Evolutionary conservation across 2,329 filamentous ascomycete species (phyloP), one percentile per base, ranked within the genome.

Genomic region (Colletotrichum graminicola): DNA sequence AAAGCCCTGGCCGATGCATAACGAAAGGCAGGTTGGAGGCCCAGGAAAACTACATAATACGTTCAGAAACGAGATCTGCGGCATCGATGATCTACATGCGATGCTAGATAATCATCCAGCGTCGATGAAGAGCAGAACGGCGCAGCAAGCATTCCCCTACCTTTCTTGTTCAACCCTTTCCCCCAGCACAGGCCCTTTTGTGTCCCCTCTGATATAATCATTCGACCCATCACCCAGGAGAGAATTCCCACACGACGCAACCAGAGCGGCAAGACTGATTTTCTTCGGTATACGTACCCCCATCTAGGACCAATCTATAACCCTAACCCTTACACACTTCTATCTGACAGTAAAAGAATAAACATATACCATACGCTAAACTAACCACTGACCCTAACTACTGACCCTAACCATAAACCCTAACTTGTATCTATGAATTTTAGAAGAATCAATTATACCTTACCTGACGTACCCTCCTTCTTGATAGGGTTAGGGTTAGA

Each of bases 191-290:
- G 23, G 12, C 5, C 23, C 12, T 7, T 51, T 29, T 29, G 12
- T 16, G 23, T 7, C 12, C 12, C 8, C 49, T 51, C 49, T 12
- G 29, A 18, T 18, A 39, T 45, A 26, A 60, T 26, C 39, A 18
- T 32, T 60, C n/a, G 39, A 43, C 16, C 16, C 29, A 60, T 32
- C 14, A 16, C 26, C 23, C 10, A 23, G 21, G 49, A 4, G 5
- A n/a, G 39, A n/a, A 18, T 32, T 21, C 10, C 18, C 26, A 43
- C 14, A 32, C 52, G 34, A 26, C 41, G 36, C 43, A 45, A 36
- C 32, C n/a, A 45, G 52, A 49, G 66, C 59, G 43, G 52, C 32
- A 52, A 59, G 26, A 29, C 26, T 59, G 43, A 26, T 59, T 59
- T 36, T 21, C 23, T 18, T 52, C 43, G n/a, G n/a, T n/a, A n/a